Conservation (phyloP, 139 green algal species). For the Chlorella sp. region DNA sequence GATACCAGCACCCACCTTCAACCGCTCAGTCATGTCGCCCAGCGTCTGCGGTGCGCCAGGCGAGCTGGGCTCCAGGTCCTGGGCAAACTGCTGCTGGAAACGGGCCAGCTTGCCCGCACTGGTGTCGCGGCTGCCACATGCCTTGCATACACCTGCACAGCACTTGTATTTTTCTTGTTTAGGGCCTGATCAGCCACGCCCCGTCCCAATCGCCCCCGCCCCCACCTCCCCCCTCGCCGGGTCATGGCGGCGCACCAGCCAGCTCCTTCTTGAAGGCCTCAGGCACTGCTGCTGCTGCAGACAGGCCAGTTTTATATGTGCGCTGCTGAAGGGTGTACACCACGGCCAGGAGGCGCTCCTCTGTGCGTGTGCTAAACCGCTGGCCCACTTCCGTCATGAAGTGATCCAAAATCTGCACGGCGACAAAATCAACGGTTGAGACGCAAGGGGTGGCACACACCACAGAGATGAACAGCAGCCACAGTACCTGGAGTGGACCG, state of each 20-base stretch:
- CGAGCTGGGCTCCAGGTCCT: constrained; percentile 87
- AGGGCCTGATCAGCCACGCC: too few relatives aligned
- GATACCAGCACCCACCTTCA: constrained; percentile 83
- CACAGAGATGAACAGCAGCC: neutral
- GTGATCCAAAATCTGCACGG: constrained; percentile 23
- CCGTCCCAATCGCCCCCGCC: too few relatives aligned
- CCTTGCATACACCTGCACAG: constrained; percentile 75
- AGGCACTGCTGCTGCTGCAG: constrained; percentile 75
- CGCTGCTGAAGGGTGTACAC: constrained; percentile 94
- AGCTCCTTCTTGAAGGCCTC: constrained; percentile 74
- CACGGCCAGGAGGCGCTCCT: constrained; percentile 95
- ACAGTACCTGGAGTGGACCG: constrained; percentile 9
- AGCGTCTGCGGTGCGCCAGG: constrained; percentile 84
- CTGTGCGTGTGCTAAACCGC: constrained; percentile 84
- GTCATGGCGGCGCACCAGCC: constrained; percentile 47
- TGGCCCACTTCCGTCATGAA: constrained; percentile 62
- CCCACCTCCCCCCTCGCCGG: too few relatives aligned
- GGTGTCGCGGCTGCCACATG: constrained; percentile 60
- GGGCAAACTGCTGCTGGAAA: constrained; percentile 88
- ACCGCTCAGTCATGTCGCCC: constrained; percentile 81
- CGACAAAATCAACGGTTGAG: too few relatives aligned
- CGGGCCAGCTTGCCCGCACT: constrained; percentile 41
- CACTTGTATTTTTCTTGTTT: too few relatives aligned
- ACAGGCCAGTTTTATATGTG: constrained; percentile 85
- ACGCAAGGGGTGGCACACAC: too few relatives aligned